These are phyloP conservation scores for Podosphaera xanthii DNA, from an alignment of 2,329 filamentous ascomycete species.

Conservation along the genomic window DNA sequence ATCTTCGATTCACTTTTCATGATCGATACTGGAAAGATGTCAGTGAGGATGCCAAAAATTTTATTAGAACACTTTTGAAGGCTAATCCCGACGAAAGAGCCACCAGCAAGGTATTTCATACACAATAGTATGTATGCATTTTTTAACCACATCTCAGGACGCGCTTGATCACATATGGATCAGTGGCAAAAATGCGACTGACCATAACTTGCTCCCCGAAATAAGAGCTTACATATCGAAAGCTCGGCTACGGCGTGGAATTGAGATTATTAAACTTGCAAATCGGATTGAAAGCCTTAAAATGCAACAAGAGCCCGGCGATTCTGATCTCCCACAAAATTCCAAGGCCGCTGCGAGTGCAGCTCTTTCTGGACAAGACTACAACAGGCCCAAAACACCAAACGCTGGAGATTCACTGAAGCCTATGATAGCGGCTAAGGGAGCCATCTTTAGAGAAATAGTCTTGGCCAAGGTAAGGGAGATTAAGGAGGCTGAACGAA, in stretches of 20 bases:
- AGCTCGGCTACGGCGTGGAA: slow-evolving; percentile 73
- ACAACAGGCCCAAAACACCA: slow-evolving; percentile 2
- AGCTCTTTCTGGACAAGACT: slow-evolving; percentile 6
- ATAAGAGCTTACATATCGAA: slow-evolving; percentile 86
- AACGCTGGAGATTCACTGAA: slow-evolving; percentile 18
- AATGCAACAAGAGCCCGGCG: slow-evolving; percentile 61
- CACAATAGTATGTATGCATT: slow-evolving; percentile 8
- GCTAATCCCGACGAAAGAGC: slow-evolving; percentile 55
- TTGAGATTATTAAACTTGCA: slow-evolving; percentile 86
- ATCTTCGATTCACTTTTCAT: slow-evolving; percentile 72
- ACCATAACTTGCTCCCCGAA: slow-evolving; percentile 93
- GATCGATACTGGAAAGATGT: slow-evolving; percentile 98
- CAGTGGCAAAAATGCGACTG: slow-evolving; percentile 70
- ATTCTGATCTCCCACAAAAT: slow-evolving; percentile 33
- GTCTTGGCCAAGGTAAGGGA: slow-evolving; percentile 84
- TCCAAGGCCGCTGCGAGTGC: slow-evolving; percentile 32
- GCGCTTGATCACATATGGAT: slow-evolving; percentile 73
- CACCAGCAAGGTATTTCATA: slow-evolving; percentile 40
- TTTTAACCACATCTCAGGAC: slow-evolving; percentile 25
- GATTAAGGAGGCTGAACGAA: slow-evolving; percentile 64
- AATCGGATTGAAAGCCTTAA: slow-evolving; percentile 91
- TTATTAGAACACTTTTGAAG: slow-evolving; percentile 64
- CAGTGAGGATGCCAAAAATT: slow-evolving; percentile 82
- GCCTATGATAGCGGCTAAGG: slow-evolving; percentile 28
- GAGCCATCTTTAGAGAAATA: slow-evolving; percentile 78